These are phyloP conservation scores for Colletotrichum musicola DNA, from an alignment of 2,329 filamentous ascomycete species.

Conservation along the genomic window DNA sequence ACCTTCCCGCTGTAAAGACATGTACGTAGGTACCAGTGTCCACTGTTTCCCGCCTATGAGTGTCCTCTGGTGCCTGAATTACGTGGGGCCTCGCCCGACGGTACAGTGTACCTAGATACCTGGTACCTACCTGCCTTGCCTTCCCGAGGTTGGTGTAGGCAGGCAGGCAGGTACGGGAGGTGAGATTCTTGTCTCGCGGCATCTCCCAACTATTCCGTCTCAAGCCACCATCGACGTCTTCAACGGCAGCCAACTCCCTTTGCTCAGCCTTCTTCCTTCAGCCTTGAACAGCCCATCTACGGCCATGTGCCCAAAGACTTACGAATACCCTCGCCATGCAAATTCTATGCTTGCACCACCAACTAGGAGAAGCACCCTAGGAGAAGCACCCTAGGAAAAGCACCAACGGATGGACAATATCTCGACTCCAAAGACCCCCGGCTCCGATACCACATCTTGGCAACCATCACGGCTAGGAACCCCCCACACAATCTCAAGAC, in stretches of 20 bases:
- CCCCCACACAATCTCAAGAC: slow-evolving; percentile 20
- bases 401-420: not conserved
- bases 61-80: not conserved
- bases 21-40: too few species aligned
- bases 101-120: not conserved
- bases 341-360: slow-evolving; percentile 7
- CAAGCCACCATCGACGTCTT: slow-evolving; percentile 13
- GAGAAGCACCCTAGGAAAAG: not conserved
- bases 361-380: not conserved
- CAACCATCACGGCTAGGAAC: not conserved
- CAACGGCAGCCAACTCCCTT: not conserved
- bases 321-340: not conserved
- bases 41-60: not conserved
- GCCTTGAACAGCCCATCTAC: not conserved
- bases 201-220: not conserved
- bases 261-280: not conserved
- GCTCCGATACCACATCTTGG: slow-evolving; percentile 12
- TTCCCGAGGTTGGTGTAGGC: too few species aligned
- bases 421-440: too few species aligned
- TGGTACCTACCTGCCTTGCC: too few species aligned
- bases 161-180: not conserved
- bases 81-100: slow-evolving; percentile 1
- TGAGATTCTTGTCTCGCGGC: slow-evolving; percentile 2
- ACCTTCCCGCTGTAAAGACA: not conserved
- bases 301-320: not conserved